Conservation (phyloP, 768 basidiomycete species). For the Lentinus tigrinus region DNA sequence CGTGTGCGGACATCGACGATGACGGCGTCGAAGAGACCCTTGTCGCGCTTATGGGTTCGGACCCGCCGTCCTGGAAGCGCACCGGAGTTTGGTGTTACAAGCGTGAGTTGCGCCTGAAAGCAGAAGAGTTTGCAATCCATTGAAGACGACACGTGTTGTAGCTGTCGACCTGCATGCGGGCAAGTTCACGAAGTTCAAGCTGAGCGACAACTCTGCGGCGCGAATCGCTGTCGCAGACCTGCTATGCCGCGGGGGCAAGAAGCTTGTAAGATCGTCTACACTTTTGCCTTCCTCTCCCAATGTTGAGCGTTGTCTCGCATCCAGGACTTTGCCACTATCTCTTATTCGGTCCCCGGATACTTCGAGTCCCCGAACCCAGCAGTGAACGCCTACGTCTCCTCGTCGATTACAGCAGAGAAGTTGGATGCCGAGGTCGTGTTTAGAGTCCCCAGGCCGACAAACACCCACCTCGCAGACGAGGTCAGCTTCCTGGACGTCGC, state of each 20-base stretch:
- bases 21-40: slow-evolving; percentile 18
- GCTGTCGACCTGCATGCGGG: slow-evolving; percentile 7
- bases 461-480: too few species aligned
- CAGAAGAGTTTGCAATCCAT: too few species aligned
- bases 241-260: background rate
- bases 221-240: slow-evolving; percentile 19
- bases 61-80: too few species aligned
- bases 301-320: too few species aligned
- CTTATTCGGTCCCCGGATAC: slow-evolving; percentile 32
- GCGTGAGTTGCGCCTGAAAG: slow-evolving; percentile 2
- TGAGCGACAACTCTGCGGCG: slow-evolving; percentile 21
- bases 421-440: too few species aligned
- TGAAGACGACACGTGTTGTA: too few species aligned
- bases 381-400: background rate
- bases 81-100: background rate
- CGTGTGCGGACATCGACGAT: slow-evolving; percentile 8
- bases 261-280: slow-evolving; percentile 2
- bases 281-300: background rate
- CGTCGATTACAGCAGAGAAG: too few species aligned
- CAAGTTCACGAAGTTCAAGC: slow-evolving; percentile 17
- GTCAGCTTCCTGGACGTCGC: too few species aligned
- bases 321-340: slow-evolving; percentile 29
- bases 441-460: too few species aligned
- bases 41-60: slow-evolving; percentile 23
- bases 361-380: slow-evolving; percentile 25